Conservation (phyloP, 2,329 filamentous ascomycete genomes). For the Xylaria hypoxylon region DNA sequence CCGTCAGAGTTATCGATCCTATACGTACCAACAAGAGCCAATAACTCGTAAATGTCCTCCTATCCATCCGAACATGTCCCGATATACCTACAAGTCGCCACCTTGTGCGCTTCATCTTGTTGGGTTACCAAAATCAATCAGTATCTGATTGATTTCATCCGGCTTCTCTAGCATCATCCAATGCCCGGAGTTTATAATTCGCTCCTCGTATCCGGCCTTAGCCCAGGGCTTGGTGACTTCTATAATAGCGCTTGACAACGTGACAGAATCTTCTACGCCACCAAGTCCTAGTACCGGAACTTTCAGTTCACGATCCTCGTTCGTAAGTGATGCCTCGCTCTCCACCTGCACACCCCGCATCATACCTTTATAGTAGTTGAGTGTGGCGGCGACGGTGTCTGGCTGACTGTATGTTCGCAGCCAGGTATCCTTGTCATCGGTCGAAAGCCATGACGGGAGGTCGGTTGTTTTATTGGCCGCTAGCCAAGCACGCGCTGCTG, state of each 20-base stretch:
- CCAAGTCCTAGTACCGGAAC: slow-evolving; percentile 9
- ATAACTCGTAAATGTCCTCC: no score
- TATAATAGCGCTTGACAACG: background rate
- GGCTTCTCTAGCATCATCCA: slow-evolving; percentile 19
- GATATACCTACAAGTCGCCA: background rate
- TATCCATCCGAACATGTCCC: no score
- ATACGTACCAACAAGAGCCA: no score
- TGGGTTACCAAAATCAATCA: slow-evolving; percentile 12
- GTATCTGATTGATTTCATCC: slow-evolving; percentile 16
- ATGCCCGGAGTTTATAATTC: slow-evolving; percentile 1
- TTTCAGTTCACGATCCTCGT: slow-evolving; percentile 15
- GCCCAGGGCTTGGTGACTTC: background rate
- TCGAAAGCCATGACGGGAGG: slow-evolving; percentile 14
- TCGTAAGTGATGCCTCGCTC: slow-evolving; percentile 14
- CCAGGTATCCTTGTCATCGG: slow-evolving; percentile 13
- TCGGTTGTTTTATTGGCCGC: slow-evolving; percentile 17
- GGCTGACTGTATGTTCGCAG: slow-evolving; percentile 17
- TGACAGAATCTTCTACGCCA: background rate
- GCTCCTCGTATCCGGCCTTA: slow-evolving; percentile 6
- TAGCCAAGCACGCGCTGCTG: slow-evolving; percentile 12
- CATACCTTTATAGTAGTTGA: slow-evolving; percentile 16
- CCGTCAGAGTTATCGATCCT: no score
- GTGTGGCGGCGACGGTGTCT: background rate
- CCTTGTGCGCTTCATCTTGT: background rate
- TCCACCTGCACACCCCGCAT: slow-evolving; percentile 10